A percentile compares a stretch with the other conserved stretches of the same genome.
Conservation (phyloP, 768 basidiomycete genomes). For the Suillus lakei region DNA sequence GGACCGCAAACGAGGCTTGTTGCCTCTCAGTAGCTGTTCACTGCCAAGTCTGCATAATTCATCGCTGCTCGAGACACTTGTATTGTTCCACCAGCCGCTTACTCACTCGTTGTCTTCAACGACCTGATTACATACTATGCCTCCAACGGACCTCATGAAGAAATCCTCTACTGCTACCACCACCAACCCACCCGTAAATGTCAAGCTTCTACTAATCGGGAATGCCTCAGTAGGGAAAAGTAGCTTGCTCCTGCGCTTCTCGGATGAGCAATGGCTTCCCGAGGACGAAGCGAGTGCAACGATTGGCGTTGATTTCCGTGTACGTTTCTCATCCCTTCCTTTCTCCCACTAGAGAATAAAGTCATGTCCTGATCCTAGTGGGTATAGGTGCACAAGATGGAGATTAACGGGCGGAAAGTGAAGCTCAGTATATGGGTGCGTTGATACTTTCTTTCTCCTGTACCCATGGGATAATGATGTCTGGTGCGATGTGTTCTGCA, state of each 20-base stretch:
- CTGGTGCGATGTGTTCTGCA: slow-evolving; percentile 31
- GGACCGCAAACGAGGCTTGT: neutral
- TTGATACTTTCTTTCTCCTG: neutral
- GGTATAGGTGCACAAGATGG: slow-evolving; percentile 84
- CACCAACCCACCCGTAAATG: slow-evolving; percentile 53
- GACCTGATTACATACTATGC: slow-evolving; percentile 3
- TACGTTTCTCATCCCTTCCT: slow-evolving; percentile 41
- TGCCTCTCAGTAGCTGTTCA: neutral
- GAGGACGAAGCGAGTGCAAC: slow-evolving; percentile 89
- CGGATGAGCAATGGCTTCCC: slow-evolving; percentile 93
- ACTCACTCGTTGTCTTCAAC: neutral
- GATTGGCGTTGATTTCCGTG: slow-evolving; percentile 85
- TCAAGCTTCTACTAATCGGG: slow-evolving; percentile 84
- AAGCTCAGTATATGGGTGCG: slow-evolving; percentile 96
- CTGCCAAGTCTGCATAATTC: neutral
- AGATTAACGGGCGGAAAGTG: slow-evolving; percentile 78
- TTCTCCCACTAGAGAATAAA: neutral
- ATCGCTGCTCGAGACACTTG: slow-evolving; percentile 21
- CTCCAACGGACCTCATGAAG: slow-evolving; percentile 18
- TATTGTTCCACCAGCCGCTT: slow-evolving; percentile 4
- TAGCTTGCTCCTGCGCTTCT: slow-evolving; percentile 90
- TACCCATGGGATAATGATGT: neutral
- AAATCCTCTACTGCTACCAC: slow-evolving; percentile 31
- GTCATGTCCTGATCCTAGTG: slow-evolving; percentile 5
- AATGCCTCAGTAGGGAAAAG: slow-evolving; percentile 94